Conservation (phyloP, 2,329 filamentous ascomycete species). For the Xylaria sp. region DNA sequence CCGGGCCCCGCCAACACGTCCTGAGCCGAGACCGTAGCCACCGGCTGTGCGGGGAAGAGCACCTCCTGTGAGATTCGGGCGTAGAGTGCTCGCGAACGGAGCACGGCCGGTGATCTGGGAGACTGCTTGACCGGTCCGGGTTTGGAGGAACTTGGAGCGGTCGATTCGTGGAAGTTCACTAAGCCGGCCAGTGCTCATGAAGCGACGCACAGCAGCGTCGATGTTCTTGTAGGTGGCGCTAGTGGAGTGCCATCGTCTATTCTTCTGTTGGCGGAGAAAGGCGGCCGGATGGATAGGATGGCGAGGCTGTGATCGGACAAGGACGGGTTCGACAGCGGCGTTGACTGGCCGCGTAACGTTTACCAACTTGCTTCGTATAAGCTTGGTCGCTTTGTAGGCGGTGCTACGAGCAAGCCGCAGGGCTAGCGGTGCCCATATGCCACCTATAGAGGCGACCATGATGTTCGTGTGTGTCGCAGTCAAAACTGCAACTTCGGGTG, state of each 20-base stretch:
- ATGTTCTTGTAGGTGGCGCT: conserved; percentile 54
- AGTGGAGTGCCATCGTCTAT: conserved; percentile 62
- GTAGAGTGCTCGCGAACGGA: conserved; percentile 87
- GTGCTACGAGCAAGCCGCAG: conserved; percentile 65
- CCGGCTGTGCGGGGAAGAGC: conserved; percentile 85
- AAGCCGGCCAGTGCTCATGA: conserved; percentile 57
- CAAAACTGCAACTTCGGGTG: conserved; percentile 30
- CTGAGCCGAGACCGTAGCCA: conserved; percentile 83
- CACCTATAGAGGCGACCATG: conserved; percentile 65
- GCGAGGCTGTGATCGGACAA: conserved; percentile 55
- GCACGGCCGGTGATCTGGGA: conserved; percentile 76
- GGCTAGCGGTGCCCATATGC: conserved; percentile 66
- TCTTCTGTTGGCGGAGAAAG: conserved; percentile 62
- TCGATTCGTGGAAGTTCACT: conserved; percentile 53
- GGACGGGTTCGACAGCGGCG: conserved; percentile 58
- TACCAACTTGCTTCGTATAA: conserved; percentile 62
- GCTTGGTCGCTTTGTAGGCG: conserved; percentile 61
- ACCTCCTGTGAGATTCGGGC: conserved; percentile 91
- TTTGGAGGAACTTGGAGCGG: conserved; percentile 61
- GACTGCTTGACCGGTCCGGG: conserved; percentile 61
- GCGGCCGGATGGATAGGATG: conserved; percentile 65
- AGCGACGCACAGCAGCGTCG: conserved; percentile 60
- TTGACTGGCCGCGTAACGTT: conserved; percentile 58
- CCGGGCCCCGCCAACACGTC: conserved; percentile 75
- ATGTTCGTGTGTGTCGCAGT: conserved; percentile 48